A percentile compares a stretch with the other conserved stretches of the same genome.
These are phyloP conservation scores for Sporothrix protearum DNA, from an alignment of 2,329 filamentous ascomycete species.

Conservation along the genomic window DNA sequence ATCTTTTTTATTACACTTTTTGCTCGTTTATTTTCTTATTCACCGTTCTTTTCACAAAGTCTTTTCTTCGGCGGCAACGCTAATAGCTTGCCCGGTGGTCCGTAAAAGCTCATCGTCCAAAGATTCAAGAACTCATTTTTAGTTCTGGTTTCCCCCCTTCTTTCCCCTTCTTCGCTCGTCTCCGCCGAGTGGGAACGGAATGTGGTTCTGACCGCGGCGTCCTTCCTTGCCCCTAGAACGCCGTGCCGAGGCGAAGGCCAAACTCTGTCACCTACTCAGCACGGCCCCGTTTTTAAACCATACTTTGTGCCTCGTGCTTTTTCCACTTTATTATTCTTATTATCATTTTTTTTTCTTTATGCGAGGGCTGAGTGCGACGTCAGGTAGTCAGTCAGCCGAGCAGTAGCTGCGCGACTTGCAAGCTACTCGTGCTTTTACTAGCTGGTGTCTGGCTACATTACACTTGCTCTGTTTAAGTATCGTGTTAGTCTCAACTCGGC, in stretches of 20 bases:
- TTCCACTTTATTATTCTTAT: neutral
- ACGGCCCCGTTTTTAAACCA: neutral
- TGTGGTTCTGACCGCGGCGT: neutral
- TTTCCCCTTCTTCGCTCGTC: neutral
- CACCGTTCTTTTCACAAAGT: neutral
- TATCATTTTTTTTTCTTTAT: neutral
- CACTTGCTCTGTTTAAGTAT: neutral
- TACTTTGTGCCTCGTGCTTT: neutral
- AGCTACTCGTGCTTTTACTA: neutral
- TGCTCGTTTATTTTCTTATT: neutral
- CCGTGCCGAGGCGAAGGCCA: constrained; percentile 5
- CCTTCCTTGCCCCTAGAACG: neutral
- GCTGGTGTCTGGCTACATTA: neutral
- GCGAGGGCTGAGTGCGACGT: neutral
- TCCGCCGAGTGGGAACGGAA: neutral
- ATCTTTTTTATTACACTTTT: neutral
- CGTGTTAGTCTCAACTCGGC: neutral
- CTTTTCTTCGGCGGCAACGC: neutral
- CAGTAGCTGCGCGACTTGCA: constrained; percentile 11
- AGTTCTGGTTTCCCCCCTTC: neutral
- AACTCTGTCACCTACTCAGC: neutral
- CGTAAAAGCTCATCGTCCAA: neutral
- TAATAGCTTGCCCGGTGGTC: constrained; percentile 5
- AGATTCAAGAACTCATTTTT: neutral
- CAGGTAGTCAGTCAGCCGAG: neutral